These are phyloP conservation scores for Pythium sp. DNA, from an alignment of 352 stramenopile species.

Conservation along the genomic window DNA sequence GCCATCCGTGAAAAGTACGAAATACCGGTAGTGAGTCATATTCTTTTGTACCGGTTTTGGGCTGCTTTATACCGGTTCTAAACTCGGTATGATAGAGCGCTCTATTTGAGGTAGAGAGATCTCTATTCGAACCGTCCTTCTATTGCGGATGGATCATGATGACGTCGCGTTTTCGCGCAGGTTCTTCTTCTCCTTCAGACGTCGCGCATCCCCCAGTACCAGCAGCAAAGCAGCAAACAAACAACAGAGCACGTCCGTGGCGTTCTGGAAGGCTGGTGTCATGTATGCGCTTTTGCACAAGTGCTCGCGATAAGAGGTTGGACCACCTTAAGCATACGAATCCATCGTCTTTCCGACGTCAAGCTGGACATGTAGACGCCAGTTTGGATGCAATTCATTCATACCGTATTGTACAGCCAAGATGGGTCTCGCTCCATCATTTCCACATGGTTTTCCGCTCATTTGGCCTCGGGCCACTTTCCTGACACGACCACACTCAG, in stretches of 20 bases:
- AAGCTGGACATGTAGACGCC: not conserved
- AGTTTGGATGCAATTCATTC: not conserved
- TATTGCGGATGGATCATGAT: conserved; percentile 6
- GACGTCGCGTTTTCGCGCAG: not conserved
- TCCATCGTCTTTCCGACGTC: not conserved
- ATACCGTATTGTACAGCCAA: not conserved
- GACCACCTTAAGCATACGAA: not conserved
- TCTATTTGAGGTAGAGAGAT: not conserved
- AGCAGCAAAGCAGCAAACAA: not conserved
- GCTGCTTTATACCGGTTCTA: not conserved
- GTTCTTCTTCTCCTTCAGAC: not conserved
- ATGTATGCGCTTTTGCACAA: not conserved
- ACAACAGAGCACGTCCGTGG: not conserved
- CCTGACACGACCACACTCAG: not conserved
- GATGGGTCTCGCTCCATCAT: not conserved
- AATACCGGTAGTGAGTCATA: not conserved
- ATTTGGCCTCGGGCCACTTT: not conserved
- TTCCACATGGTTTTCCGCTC: not conserved
- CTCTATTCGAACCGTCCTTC: not conserved
- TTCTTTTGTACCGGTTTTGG: not conserved
- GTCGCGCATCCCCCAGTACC: not conserved
- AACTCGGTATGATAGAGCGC: not conserved
- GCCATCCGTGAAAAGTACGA: not conserved
- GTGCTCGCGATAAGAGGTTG: not conserved
- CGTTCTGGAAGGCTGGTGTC: not conserved